Base-by-base conservation (phyloP, 805 yeast species). In the Metschnikowia picachoensis region DNA sequence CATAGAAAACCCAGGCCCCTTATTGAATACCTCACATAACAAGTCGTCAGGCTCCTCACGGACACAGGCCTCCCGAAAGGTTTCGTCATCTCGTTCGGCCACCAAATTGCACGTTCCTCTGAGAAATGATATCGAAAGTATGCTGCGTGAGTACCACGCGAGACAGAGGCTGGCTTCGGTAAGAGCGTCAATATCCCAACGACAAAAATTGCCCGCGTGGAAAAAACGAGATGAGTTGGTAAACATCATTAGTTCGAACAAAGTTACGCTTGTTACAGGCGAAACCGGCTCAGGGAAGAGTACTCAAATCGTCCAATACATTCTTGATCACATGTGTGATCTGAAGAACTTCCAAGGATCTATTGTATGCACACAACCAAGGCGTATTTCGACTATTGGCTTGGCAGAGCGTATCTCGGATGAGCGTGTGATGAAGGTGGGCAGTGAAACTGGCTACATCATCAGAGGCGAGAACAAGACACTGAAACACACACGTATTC, bases 221-320 rank as follows among this genome's bases (percentile, higher is more conserved):
- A 62, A 69, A 12, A 85, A 83, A 59, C 74, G 71, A 43, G 65
- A 75, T 0, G 72, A 77, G 6, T 72, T 92, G 34, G 73, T 87
- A 2, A 56, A 76, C 0, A 66, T 81, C 4, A 79, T 92, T 4
- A 70, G 73, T 28, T 49, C 70, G 0, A 78, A 86, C 59, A 79
- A 79, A 51, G 85, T 89, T 4, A 81, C 87, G 8, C 67, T 92
- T 30, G 77, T 92, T 32, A 92, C 98, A 2, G 99, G 98, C 62
- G 99, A 94, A 62, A 92, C 98, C 0, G 98, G 98, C 56, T 91
- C 97, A 1, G 98, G 98, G 55, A 92, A 92, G 60, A 88, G 97
- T 1, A 92, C 99, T 0, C 99, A 92, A 61, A 80, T 88, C 5
- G 96, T 89, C 6, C 99, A 92, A 62, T 92, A 90, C 55, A 70